Conservation (phyloP, 2,329 filamentous ascomycete species). For the Cladosporium sphaerospermum region DNA sequence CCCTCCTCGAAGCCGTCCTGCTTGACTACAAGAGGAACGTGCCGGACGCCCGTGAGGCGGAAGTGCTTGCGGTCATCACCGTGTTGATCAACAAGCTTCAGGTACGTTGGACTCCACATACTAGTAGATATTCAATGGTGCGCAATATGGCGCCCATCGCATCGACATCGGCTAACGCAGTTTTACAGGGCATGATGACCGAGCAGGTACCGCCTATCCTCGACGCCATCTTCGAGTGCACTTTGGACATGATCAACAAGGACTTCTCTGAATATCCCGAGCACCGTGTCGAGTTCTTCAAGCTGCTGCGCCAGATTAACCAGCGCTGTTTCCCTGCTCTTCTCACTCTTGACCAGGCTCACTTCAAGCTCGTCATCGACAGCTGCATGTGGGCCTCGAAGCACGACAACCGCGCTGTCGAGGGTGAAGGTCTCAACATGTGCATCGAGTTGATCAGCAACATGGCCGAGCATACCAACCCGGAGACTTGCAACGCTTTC, state of each 20-base stretch:
- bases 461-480: slow-evolving; percentile 79
- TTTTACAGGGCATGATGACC: slow-evolving; percentile 77
- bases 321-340: slow-evolving; percentile 93
- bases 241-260: slow-evolving; percentile 99
- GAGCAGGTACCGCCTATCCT: slow-evolving; percentile 96
- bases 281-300: slow-evolving; percentile 99
- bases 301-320: slow-evolving; percentile 91
- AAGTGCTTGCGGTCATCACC: slow-evolving; percentile 96
- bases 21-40: slow-evolving; percentile 98
- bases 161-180: slow-evolving; percentile 25
- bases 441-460: slow-evolving; percentile 96
- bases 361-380: slow-evolving; percentile 99
- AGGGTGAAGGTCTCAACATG: slow-evolving; percentile 95
- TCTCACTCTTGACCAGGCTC: slow-evolving; percentile 85
- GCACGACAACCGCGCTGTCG: slow-evolving; percentile 97
- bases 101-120: slow-evolving; percentile 61
- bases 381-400: slow-evolving; percentile 99
- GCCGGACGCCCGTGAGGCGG: slow-evolving; percentile 87
- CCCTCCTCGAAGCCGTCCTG: slow-evolving; percentile 85
- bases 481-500: slow-evolving; percentile 82
- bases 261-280: slow-evolving; percentile 99
- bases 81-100: slow-evolving; percentile 95
- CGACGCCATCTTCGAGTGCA: slow-evolving; percentile 98
- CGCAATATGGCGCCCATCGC: slow-evolving; percentile 16
- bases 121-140: slow-evolving; percentile 43